Percentiles rank a stretch among this genome's conserved stretches.
Conservation (phyloP, 306 rosid species). For the Sechiopsis laciniata region DNA sequence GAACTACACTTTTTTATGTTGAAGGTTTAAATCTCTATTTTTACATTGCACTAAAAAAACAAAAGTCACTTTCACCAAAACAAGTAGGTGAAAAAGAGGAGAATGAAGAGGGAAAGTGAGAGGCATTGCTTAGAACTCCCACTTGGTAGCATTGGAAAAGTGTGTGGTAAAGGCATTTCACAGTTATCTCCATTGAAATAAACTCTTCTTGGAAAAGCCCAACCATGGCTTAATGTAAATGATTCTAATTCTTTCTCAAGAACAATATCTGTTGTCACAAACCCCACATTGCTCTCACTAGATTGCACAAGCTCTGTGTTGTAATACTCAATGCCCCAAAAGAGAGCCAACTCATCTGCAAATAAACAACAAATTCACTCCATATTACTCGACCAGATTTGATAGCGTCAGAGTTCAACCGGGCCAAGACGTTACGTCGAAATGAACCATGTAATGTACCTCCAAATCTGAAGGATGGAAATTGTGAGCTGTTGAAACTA, state of each 20-base stretch:
- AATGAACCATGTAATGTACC: constrained; percentile 31
- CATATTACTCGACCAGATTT: not conserved
- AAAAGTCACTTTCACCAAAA: not conserved
- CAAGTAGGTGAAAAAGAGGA: constrained; percentile 4
- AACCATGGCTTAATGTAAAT: constrained; percentile 62
- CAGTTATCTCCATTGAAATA: constrained; percentile 75
- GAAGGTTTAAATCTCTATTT: too few species aligned
- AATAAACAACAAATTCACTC: not conserved
- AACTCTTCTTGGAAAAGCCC: constrained; percentile 72
- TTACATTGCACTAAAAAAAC: too few species aligned
- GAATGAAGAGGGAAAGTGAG: constrained; percentile 4
- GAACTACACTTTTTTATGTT: too few species aligned
- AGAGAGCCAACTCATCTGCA: constrained; percentile 68
- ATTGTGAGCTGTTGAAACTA: constrained; percentile 59
- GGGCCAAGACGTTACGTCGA: not conserved
- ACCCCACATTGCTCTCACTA: constrained; percentile 32
- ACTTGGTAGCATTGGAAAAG: constrained; percentile 61
- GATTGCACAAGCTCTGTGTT: constrained; percentile 43
- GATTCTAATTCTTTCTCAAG: constrained; percentile 43
- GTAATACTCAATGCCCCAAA: constrained; percentile 64
- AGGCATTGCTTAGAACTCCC: constrained; percentile 25
- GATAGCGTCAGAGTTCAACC: not conserved
- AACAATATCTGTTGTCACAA: constrained; percentile 53
- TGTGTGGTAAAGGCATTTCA: constrained; percentile 61
- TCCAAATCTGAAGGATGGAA: constrained; percentile 43